phyloP scores from a whole-genome alignment of 345 rosid genomes.

The Populus ilicifolia region DNA sequence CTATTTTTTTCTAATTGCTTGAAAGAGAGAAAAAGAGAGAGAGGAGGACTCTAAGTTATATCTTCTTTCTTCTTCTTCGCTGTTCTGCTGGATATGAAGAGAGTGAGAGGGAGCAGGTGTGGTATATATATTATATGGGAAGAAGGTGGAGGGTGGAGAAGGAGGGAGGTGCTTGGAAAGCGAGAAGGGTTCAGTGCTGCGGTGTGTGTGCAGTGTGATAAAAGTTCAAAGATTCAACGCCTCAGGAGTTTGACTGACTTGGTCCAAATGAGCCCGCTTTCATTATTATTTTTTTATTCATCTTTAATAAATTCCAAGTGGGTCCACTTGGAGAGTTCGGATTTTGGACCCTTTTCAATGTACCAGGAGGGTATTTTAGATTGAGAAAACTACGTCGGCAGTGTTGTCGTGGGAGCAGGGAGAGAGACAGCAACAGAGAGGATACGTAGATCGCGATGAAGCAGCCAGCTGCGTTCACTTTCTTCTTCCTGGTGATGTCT shows the following conservation, averaged over 20 bases:
- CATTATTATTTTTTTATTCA: not conserved
- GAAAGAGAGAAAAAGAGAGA: not conserved
- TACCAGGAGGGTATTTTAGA: not conserved
- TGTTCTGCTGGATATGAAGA: not conserved
- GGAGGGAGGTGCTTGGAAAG: not conserved
- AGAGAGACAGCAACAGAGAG: not conserved
- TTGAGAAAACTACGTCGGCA: not conserved
- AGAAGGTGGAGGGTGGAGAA: not conserved
- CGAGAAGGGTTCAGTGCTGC: not conserved
- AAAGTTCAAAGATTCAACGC: constrained; percentile 8
- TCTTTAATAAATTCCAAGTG: not conserved
- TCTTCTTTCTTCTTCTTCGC: no score
- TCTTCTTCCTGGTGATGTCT: not conserved
- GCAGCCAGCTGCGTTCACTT: not conserved
- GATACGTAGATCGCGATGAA: not conserved
- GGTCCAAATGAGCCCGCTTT: not conserved
- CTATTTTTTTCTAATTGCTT: not conserved
- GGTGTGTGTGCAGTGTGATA: not conserved
- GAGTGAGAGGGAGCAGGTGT: no score
- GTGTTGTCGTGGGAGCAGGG: not conserved
- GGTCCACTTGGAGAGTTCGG: not conserved
- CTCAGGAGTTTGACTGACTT: not conserved
- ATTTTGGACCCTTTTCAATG: not conserved
- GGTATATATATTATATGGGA: not conserved
- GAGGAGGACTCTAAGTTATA: not conserved